Percentiles rank a stretch among this genome's conserved stretches.
Evolutionary conservation across 2,329 filamentous ascomycete genomes (phyloP).

Genomic region (Lasiodiplodia gonubiensis): DNA sequence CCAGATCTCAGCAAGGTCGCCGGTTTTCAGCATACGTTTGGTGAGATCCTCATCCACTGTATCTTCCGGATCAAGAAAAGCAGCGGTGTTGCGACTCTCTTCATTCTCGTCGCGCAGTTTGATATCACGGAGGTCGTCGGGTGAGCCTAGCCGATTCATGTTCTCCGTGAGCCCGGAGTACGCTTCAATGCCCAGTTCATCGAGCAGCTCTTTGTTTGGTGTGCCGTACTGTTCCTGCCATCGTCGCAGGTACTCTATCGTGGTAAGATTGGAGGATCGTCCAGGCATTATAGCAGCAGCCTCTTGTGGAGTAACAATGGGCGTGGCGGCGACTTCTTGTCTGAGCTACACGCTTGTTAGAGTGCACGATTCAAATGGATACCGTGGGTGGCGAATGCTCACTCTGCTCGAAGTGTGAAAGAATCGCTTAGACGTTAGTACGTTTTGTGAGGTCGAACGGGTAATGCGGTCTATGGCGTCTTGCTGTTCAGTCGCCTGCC

Average conservation of each 20-base stretch:
- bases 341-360: constrained; percentile 1
- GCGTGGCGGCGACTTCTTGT: not conserved
- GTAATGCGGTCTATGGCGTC: not conserved
- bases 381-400: not conserved
- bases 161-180: constrained; percentile 31
- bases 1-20: constrained; percentile 57
- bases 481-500: not conserved
- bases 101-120: not conserved
- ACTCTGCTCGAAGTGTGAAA: constrained; percentile 21
- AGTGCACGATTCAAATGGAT: too few species aligned
- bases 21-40: constrained; percentile 47
- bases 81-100: not conserved
- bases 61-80: constrained; percentile 35
- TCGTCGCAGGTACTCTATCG: constrained; percentile 40
- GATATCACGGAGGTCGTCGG: constrained; percentile 4
- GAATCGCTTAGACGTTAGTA: not conserved
- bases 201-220: constrained; percentile 39
- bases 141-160: constrained; percentile 5
- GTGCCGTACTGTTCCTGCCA: constrained; percentile 53
- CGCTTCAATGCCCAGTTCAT: constrained; percentile 36
- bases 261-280: constrained; percentile 10
- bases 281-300: not conserved
- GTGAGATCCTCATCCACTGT: constrained; percentile 42
- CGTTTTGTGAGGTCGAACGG: not conserved
- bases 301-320: not conserved